Percentiles rank a stretch among this genome's conserved stretches.
These are phyloP conservation scores for Kokia cookei DNA, from an alignment of 441 rosid genomes.

Conservation along the genomic window DNA sequence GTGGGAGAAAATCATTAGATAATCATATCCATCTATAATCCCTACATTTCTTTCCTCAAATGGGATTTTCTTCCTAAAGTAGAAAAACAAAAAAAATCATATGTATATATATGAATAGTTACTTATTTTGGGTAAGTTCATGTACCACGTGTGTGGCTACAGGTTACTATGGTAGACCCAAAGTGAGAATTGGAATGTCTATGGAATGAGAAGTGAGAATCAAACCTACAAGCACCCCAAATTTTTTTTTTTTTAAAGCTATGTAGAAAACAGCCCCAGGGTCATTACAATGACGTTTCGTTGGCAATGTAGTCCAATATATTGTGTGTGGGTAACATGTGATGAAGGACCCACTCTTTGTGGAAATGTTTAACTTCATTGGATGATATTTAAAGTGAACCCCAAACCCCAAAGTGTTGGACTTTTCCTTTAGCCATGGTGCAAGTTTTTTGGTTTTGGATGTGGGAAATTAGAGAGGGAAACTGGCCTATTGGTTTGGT, in stretches of 20 bases:
- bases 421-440: neutral
- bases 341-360: neutral
- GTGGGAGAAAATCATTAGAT: neutral
- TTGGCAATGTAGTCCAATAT: neutral
- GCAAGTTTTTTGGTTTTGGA: neutral
- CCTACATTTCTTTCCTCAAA: neutral
- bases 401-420: neutral
- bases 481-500: neutral
- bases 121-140: conserved; percentile 5
- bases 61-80: neutral
- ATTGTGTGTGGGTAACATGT: no score
- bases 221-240: neutral
- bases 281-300: neutral
- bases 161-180: neutral
- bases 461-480: neutral
- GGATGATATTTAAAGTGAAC: no score
- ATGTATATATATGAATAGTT: neutral
- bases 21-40: neutral
- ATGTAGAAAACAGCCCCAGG: neutral
- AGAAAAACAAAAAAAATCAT: neutral
- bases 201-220: neutral
- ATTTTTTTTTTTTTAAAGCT: neutral
- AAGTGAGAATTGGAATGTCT: neutral
- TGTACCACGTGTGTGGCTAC: conserved; percentile 26
- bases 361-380: no score